Conservation (phyloP, 257 asterid genomes). For the Solanum chmielewskii region DNA sequence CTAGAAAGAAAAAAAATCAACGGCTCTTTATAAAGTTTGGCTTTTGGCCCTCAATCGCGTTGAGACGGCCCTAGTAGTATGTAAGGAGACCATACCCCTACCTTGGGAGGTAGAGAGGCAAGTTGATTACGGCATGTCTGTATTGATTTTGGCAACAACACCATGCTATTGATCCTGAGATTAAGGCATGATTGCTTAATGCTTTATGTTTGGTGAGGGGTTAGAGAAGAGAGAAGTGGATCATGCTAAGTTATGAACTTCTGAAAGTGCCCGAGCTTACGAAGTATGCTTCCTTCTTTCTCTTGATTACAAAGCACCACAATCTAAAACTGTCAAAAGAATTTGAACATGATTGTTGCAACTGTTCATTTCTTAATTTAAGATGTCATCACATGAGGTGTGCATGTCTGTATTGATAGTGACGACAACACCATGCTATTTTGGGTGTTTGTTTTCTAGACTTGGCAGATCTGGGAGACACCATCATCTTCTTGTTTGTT, state of each 20-base stretch:
- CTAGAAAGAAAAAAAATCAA: too few species aligned
- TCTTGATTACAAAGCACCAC: too few species aligned
- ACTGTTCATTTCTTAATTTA: too few species aligned
- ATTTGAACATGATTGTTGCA: too few species aligned
- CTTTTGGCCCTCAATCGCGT: too few species aligned
- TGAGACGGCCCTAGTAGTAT: neutral
- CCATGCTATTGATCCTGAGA: neutral
- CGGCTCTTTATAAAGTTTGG: too few species aligned
- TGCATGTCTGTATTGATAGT: neutral
- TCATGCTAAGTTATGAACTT: neutral
- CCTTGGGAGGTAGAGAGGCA: neutral
- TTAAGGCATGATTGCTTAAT: neutral
- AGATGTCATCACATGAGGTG: too few species aligned
- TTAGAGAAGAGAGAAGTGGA: neutral
- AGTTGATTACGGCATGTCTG: neutral
- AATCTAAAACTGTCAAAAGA: too few species aligned
- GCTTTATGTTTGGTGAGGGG: neutral
- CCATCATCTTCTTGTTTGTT: neutral
- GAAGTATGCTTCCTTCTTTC: neutral
- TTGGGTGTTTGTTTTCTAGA: neutral
- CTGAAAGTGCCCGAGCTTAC: neutral
- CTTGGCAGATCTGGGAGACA: neutral
- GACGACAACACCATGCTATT: neutral
- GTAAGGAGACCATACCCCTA: neutral
- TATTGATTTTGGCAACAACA: neutral